Conservation (phyloP, 495 filamentous ascomycete genomes). For the Xylaria intraflava region DNA sequence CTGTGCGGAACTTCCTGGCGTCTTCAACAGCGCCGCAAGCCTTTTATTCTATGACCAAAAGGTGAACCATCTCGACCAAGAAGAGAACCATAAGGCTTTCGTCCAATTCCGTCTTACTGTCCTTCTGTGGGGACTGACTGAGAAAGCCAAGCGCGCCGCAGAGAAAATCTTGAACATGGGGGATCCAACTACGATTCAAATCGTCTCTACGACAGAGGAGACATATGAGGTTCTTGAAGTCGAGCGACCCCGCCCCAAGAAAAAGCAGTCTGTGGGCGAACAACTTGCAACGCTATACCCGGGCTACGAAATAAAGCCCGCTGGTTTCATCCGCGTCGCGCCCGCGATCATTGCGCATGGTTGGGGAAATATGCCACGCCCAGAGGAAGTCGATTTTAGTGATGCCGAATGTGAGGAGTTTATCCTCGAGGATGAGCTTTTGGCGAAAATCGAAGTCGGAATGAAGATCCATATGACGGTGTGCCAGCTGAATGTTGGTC, state of each 20-base stretch:
- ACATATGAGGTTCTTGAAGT: constrained; percentile 23
- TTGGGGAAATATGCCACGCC: constrained; percentile 32
- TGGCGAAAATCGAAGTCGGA: constrained; percentile 58
- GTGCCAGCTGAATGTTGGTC: constrained; percentile 54
- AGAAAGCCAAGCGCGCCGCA: constrained; percentile 9
- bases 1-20: constrained; percentile 53
- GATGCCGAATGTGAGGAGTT: constrained; percentile 39
- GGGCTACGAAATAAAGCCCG: constrained; percentile 23
- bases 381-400: constrained; percentile 25
- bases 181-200: constrained; percentile 16
- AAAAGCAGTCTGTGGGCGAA: constrained; percentile 16
- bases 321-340: constrained; percentile 34
- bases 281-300: constrained; percentile 20
- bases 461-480: constrained; percentile 69
- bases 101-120: constrained; percentile 16
- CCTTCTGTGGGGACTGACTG: constrained; percentile 6
- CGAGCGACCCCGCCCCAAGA: constrained; percentile 9
- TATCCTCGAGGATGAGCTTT: constrained; percentile 58
- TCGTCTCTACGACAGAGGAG: constrained; percentile 18
- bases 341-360: constrained; percentile 32
- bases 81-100: constrained; percentile 13
- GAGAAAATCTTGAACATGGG: constrained; percentile 4
- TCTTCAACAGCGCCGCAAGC: constrained; percentile 58
- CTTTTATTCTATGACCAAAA: constrained; percentile 21
- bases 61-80: constrained; percentile 10